Conservation (phyloP, 768 basidiomycete species). For the Macrolepiota albuminosa region DNA sequence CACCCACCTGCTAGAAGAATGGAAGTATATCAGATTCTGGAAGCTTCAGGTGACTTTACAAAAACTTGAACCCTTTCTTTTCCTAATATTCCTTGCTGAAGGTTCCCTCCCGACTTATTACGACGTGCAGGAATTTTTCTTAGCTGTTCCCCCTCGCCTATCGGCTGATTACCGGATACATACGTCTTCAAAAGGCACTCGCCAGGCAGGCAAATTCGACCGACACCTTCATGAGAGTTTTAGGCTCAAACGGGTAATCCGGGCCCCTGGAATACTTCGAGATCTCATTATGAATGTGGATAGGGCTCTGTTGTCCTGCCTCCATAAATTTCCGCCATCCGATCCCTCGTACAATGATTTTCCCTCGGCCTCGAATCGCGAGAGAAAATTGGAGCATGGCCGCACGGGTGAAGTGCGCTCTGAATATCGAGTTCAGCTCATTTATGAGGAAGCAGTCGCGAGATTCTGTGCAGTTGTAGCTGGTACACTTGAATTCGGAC, state of each 20-base stretch:
- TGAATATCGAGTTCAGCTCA: neutral
- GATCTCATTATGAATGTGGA: neutral
- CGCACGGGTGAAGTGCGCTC: neutral
- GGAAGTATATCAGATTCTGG: neutral
- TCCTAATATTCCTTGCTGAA: neutral
- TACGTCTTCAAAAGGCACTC: neutral
- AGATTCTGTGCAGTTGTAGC: neutral
- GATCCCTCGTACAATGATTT: neutral
- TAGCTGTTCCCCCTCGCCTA: neutral
- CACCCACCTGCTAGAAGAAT: neutral
- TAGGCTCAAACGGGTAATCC: neutral
- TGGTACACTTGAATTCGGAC: neutral
- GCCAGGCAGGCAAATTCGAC: neutral
- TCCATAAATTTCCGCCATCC: neutral
- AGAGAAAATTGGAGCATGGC: neutral
- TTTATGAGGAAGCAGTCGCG: neutral
- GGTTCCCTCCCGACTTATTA: neutral
- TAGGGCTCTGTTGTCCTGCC: neutral
- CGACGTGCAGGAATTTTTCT: neutral
- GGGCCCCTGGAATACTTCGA: neutral
- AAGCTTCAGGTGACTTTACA: neutral
- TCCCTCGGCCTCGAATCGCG: neutral
- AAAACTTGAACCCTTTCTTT: neutral
- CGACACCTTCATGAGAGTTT: neutral
- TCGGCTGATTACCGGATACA: neutral